Base-by-base conservation (phyloP, 225 moss, liverwort and hornwort genomes). In the Ulota crispa region DNA sequence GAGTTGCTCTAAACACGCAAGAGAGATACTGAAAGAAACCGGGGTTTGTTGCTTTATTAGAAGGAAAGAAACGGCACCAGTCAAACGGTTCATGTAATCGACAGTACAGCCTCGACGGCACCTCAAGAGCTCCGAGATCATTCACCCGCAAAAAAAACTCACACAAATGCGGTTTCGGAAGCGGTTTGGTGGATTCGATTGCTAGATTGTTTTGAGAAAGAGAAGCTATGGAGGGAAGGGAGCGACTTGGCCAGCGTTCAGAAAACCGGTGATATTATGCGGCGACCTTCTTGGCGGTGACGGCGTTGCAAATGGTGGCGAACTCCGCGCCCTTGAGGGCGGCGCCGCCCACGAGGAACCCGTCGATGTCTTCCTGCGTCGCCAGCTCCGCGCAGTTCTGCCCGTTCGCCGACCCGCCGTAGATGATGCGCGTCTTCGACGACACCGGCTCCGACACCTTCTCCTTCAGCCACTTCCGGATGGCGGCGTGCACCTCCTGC, bases 331-430 rank as follows among this genome's bases (percentile, higher is more conserved):
- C 93, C 91, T 96, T 96, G 56, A 94, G 71, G 15, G 94, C 80
- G 63, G 96, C 96, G 59, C 94, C 91, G 34, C 94, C 95, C 32
- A 95, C 94, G n/a, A 95, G 91, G 81, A 95, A 95, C 20, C 94
- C 93, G 81, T 95, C 94, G 39, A 95, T 90, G 80, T 95, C 94
- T 45, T 88, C 93, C 80, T 92, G 81, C 76, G 89, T 92, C 16
- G 94, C 93, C 61, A 95, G 84, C 43, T 95, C 94, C 27, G 85
- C 86, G 68, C 93, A 85, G 84, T 95, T 93, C 60, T 83, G 86
- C 31, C 89, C 93, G 83, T 87, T 93, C 43, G 89, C 94, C 23
- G 93, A 95, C 14, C 94, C 94, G 27, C 94, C 94, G 75, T 95
- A 95, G 68, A 95, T 95, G 76, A 95, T 95, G 78, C 94, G 90